These are phyloP conservation scores for Sarcomyxa edulis DNA, from an alignment of 768 basidiomycete genomes.

Conservation along the genomic window DNA sequence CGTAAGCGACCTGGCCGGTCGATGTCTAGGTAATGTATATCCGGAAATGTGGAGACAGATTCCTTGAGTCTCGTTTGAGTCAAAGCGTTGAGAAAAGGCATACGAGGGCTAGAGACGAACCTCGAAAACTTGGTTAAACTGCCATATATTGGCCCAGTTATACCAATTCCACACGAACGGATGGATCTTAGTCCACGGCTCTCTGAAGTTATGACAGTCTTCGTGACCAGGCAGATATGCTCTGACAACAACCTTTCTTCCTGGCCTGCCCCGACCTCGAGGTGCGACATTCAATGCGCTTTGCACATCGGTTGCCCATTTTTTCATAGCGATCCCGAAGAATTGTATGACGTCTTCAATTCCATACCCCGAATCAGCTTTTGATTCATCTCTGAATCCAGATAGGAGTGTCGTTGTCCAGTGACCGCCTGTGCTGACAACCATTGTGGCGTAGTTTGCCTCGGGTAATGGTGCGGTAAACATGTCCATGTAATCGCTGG, in stretches of 20 bases:
- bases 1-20: slow-evolving; percentile 57
- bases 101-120: slow-evolving; percentile 23
- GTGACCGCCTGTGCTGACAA: slow-evolving; percentile 63
- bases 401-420: slow-evolving; percentile 59
- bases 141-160: slow-evolving; percentile 60
- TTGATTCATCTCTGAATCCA: slow-evolving; percentile 19
- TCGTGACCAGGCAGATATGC: slow-evolving; percentile 66
- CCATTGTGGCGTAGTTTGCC: slow-evolving; percentile 53
- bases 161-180: slow-evolving; percentile 47
- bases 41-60: slow-evolving; percentile 42
- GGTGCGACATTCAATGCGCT: slow-evolving; percentile 30
- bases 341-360: slow-evolving; percentile 51
- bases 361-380: slow-evolving; percentile 34
- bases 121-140: slow-evolving; percentile 55
- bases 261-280: slow-evolving; percentile 12
- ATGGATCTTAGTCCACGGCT: slow-evolving; percentile 42
- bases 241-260: slow-evolving; percentile 47
- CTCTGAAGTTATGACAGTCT: slow-evolving; percentile 44
- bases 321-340: slow-evolving; percentile 50
- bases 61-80: slow-evolving; percentile 27
- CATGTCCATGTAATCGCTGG: slow-evolving; percentile 45
- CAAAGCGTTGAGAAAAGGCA: slow-evolving; percentile 22
- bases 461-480: slow-evolving; percentile 44
- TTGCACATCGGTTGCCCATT: slow-evolving; percentile 52
- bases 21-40: slow-evolving; percentile 55